Conservation (phyloP, 306 rosid species). For the Corylus americana region DNA sequence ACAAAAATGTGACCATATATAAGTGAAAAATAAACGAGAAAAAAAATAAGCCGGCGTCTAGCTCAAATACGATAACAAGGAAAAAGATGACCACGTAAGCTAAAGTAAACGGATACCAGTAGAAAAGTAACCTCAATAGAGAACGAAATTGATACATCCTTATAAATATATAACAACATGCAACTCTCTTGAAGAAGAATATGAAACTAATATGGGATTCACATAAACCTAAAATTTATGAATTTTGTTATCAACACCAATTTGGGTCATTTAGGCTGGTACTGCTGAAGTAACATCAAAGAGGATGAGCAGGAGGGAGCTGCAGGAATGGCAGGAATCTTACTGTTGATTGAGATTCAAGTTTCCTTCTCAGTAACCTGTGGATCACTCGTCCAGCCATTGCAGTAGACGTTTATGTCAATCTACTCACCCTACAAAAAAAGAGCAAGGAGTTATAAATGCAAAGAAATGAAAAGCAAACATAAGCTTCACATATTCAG, state of each 20-base stretch:
- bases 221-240: background rate
- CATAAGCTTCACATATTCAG: background rate
- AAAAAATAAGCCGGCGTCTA: background rate
- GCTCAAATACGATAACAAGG: background rate
- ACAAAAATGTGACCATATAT: background rate
- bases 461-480: background rate
- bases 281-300: constrained; percentile 3
- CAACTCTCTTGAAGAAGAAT: background rate
- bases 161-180: background rate
- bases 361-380: constrained; percentile 71
- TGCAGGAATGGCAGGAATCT: constrained; percentile 19
- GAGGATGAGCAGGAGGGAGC: background rate
- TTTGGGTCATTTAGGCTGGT: background rate
- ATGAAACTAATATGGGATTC: background rate
- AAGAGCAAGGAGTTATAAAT: background rate
- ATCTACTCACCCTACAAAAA: constrained; percentile 10
- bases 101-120: background rate
- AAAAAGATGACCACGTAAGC: background rate
- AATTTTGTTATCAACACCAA: background rate
- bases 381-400: constrained; percentile 90
- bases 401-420: constrained; percentile 41
- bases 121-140: background rate
- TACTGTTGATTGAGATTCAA: constrained; percentile 61
- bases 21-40: background rate
- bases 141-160: background rate